Evolutionary conservation across 345 rosid species (phyloP).

Genomic region (Gossypium arboreum): DNA sequence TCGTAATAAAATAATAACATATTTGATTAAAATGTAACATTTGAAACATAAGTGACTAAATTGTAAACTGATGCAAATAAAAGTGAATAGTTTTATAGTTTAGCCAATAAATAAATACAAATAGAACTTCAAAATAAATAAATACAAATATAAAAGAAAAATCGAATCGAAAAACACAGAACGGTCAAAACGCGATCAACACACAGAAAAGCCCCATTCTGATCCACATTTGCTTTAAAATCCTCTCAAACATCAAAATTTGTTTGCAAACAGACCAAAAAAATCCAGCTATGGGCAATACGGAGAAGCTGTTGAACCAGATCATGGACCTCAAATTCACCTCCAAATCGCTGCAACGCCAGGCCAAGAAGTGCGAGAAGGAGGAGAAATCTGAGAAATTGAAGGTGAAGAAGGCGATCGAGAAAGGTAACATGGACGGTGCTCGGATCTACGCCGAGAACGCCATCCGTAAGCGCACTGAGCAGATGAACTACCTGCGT

Average conservation of each 20-base stretch:
- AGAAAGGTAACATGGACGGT: slow-evolving; percentile 98
- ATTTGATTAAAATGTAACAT: too few species aligned
- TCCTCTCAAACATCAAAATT: slow-evolving; percentile 15
- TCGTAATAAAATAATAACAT: too few species aligned
- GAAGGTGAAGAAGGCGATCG: slow-evolving; percentile 96
- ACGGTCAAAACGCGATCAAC: not conserved
- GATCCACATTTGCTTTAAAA: not conserved
- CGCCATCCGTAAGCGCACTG: slow-evolving; percentile 87
- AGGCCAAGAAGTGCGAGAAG: slow-evolving; percentile 94
- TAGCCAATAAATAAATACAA: too few species aligned
- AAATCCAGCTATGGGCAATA: slow-evolving; percentile 59
- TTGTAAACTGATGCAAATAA: too few species aligned
- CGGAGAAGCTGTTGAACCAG: slow-evolving; percentile 89
- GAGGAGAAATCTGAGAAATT: slow-evolving; percentile 95
- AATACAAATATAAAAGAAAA: not conserved
- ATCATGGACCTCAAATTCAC: slow-evolving; percentile 95
- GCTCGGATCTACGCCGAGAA: slow-evolving; percentile 98
- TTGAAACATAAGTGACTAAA: too few species aligned
- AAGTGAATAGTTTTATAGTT: too few species aligned
- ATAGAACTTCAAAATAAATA: too few species aligned
- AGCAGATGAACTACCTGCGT: slow-evolving; percentile 97
- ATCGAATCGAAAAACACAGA: not conserved
- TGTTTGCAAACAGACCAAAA: slow-evolving; percentile 9
- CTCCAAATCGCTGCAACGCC: slow-evolving; percentile 85
- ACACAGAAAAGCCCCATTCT: not conserved